phyloP scores from a whole-genome alignment of 345 rosid genomes.

The Ceriops tagal region DNA sequence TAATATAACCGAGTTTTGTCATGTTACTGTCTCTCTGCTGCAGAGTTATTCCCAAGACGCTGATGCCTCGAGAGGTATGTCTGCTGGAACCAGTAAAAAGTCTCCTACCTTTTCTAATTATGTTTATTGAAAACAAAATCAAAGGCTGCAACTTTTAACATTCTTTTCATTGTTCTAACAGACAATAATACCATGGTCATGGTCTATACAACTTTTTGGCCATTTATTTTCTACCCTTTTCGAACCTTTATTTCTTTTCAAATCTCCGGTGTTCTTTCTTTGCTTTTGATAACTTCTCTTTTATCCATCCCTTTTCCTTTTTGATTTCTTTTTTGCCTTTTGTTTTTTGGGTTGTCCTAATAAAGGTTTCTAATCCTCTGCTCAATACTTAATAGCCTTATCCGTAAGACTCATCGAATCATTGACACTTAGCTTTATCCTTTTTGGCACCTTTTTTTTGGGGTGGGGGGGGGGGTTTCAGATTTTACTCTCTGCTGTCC shows the following conservation, averaged over 20 bases:
- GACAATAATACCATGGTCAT: too few species aligned
- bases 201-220: conserved; percentile 16
- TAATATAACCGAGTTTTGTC: conserved; percentile 48
- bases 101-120: conserved; percentile 35
- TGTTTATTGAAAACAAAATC: conserved; percentile 1
- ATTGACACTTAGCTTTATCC: background rate
- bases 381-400: conserved; percentile 22
- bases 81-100: conserved; percentile 38
- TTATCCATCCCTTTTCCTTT: background rate
- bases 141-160: conserved; percentile 13
- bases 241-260: conserved; percentile 13
- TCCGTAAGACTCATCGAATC: conserved; percentile 12
- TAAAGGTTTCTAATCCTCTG: conserved; percentile 10
- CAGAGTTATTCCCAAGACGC: conserved; percentile 99
- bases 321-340: conserved; percentile 3
- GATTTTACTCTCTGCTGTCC: conserved; percentile 9
- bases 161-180: conserved; percentile 1
- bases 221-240: conserved; percentile 14
- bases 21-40: conserved; percentile 64
- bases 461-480: background rate
- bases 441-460: conserved; percentile 3
- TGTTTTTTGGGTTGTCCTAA: background rate
- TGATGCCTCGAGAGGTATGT: conserved; percentile 99
- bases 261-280: conserved; percentile 15
- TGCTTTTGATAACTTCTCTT: conserved; percentile 21